Base-by-base conservation (phyloP, 2,329 filamentous ascomycete genomes). In the Aspergillus ruber region DNA sequence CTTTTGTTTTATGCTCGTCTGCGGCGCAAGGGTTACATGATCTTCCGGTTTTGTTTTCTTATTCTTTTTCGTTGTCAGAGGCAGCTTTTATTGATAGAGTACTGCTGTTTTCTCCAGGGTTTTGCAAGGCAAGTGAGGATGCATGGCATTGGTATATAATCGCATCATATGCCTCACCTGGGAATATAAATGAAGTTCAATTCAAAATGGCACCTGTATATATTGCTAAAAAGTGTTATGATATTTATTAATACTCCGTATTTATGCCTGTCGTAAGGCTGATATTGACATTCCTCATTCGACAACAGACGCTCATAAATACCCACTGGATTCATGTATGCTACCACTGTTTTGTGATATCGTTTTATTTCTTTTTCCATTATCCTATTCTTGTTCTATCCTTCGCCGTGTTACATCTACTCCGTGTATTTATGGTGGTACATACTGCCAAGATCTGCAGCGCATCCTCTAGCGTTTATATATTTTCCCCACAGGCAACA, bases 1-100 rank as follows among this genome's bases (percentile, higher is more conserved):
- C 47, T 44, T 43, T 45, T 49, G 47, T 50, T 45, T 50, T 55
- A 45, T 46, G 45, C 45, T 33, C 32, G 43, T 43, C n/a, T 46
- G 43, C 42, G 53, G 56, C 53, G 52, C 21, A 25, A 42, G 21
- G 40, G 40, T 27, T 42, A 21, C 17, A 17, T 39, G 36, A 39
- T 39, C 18, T 39, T 18, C 10, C 48, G 48, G 42, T 48, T 46
- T 44, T 53, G 18, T 44, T 48, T 42, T 17, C 17, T 35, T 52
- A 47, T 40, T 21, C n/a, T 15, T 25, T 15, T 17, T 27, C 50
- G 41, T 36, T 46, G 25, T 48, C 46, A 36, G 44, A 23, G 39
- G 21, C 23, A 7, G 18, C 25, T 21, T n/a, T 27, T 21, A 17
- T 29, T 27, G 40, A 27, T 42, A 39, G 15, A 39, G 13, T 17